Conservation (phyloP, 2,329 filamentous ascomycete genomes). For the Chrysoporthe deuterocubensis region DNA sequence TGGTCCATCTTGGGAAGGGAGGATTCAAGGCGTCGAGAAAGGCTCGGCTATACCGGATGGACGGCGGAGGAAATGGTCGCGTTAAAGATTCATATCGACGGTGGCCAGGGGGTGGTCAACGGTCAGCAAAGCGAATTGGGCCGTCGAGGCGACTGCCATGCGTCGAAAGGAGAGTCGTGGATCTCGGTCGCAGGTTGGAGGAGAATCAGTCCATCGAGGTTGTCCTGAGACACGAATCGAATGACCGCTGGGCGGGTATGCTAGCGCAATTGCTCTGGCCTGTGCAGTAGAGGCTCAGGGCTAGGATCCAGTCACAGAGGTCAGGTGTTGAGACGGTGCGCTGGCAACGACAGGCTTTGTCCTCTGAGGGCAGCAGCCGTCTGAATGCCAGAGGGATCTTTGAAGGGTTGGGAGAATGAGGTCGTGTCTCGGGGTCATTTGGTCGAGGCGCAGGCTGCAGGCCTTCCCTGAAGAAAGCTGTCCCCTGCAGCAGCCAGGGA, state of each 20-base stretch:
- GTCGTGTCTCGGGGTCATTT: background rate
- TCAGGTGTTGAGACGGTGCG: background rate
- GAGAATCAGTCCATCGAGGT: constrained; percentile 28
- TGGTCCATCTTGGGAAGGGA: constrained; percentile 26
- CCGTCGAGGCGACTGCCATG: constrained; percentile 3
- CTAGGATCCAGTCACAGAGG: background rate
- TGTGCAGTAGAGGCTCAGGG: background rate
- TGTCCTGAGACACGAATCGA: constrained; percentile 28
- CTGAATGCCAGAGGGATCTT: background rate
- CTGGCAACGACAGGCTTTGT: background rate
- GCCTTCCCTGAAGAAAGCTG: background rate
- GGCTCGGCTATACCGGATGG: background rate
- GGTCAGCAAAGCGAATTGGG: constrained; percentile 23
- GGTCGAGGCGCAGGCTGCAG: background rate
- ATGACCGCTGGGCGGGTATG: constrained; percentile 17
- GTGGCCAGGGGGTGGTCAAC: background rate
- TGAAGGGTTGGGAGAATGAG: constrained; percentile 2
- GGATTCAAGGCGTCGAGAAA: constrained; percentile 3
- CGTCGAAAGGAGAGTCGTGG: constrained; percentile 8
- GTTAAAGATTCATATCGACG: constrained; percentile 21
- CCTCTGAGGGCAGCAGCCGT: background rate
- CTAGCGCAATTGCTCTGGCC: background rate
- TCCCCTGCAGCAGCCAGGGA: constrained; percentile 1
- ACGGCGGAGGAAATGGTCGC: background rate
- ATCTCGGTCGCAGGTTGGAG: constrained; percentile 24